phyloP scores from a whole-genome alignment of 1,284 basidiomycete species.

The Puccinia novopanici region DNA sequence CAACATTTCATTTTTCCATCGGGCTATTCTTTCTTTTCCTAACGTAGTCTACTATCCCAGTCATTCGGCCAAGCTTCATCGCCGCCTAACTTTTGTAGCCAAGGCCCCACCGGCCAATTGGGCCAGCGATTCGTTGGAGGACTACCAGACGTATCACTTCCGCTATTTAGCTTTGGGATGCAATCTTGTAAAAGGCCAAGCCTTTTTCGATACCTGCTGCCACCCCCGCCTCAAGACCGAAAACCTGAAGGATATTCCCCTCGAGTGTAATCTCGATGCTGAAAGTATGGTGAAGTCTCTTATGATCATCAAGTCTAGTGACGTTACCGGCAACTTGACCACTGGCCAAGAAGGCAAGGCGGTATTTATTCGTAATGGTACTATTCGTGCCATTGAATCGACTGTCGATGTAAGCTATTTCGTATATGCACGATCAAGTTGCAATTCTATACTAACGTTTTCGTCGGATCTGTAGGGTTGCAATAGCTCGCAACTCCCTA shows the following conservation, averaged over 20 bases:
- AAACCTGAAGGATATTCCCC: slow-evolving; percentile 26
- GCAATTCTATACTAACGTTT: neutral
- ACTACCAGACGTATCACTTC: slow-evolving; percentile 46
- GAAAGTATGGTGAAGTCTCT: slow-evolving; percentile 35
- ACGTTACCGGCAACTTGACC: slow-evolving; percentile 14
- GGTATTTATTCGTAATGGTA: slow-evolving; percentile 30
- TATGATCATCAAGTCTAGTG: slow-evolving; percentile 38
- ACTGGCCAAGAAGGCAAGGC: slow-evolving; percentile 30
- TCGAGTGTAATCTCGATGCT: slow-evolving; percentile 37
- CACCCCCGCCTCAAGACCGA: slow-evolving; percentile 37
- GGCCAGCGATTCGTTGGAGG: slow-evolving; percentile 32
- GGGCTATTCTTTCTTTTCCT: neutral
- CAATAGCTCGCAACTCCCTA: neutral
- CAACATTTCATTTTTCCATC: too few species aligned
- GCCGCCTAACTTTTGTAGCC: slow-evolving; percentile 45
- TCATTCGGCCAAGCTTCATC: slow-evolving; percentile 38
- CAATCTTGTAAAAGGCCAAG: slow-evolving; percentile 22
- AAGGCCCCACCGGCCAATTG: slow-evolving; percentile 29
- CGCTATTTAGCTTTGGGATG: slow-evolving; percentile 41
- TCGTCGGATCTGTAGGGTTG: neutral
- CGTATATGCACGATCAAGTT: neutral
- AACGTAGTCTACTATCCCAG: neutral
- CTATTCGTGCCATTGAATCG: slow-evolving; percentile 4
- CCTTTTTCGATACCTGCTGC: slow-evolving; percentile 42
- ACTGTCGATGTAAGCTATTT: neutral